A percentile compares a stretch with the other conserved stretches of the same genome.
Evolutionary conservation across 495 filamentous ascomycete species (phyloP).

Genomic region (Hypoxylon cercidicola): DNA sequence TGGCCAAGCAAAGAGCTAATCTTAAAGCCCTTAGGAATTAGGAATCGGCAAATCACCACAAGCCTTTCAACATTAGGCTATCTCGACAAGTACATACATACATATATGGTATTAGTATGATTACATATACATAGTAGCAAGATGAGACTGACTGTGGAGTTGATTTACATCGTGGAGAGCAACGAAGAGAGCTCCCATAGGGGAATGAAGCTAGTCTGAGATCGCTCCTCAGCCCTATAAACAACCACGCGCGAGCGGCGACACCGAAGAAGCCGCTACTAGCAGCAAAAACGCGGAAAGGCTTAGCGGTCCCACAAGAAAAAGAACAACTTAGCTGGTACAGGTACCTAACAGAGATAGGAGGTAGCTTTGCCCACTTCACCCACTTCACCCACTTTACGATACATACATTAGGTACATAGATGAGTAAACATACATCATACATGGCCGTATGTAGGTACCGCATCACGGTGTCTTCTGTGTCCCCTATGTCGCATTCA

Average conservation of each 20-base stretch:
- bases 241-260: constrained; percentile 22
- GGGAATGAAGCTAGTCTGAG: background rate
- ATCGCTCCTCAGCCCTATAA: constrained; percentile 38
- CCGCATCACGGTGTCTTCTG: constrained; percentile 14
- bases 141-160: background rate
- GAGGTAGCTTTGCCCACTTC: no score
- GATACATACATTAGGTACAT: background rate
- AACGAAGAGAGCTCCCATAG: constrained; percentile 25
- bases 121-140: constrained; percentile 11
- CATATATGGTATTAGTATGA: constrained; percentile 13
- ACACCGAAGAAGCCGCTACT: constrained; percentile 36
- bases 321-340: background rate
- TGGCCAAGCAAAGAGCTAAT: constrained; percentile 27
- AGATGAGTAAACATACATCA: background rate
- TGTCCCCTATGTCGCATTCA: constrained; percentile 20
- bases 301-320: constrained; percentile 14
- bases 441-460: background rate
- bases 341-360: background rate
- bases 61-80: constrained; percentile 21
- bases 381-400: background rate
- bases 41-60: constrained; percentile 16
- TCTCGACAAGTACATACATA: constrained; percentile 22
- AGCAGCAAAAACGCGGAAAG: constrained; percentile 3
- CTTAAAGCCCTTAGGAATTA: background rate
- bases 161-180: background rate